Evolutionary conservation across 768 basidiomycete species (phyloP), one percentile per base, ranked within the genome.

Genomic region (Lentinus tigrinus): DNA sequence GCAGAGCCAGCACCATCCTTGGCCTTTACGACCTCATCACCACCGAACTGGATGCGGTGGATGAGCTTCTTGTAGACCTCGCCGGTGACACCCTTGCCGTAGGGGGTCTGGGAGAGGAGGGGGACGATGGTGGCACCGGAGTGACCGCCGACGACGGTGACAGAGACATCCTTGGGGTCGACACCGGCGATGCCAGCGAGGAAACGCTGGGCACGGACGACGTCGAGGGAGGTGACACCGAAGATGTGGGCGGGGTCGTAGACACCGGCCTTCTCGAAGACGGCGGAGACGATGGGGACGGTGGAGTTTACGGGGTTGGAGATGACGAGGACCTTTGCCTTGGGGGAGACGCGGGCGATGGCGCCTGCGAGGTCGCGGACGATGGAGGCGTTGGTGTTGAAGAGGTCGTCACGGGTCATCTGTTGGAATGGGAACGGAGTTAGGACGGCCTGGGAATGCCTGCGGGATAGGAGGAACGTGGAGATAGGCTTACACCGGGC

Each of bases 261-360:
- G 58, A 91, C 91, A 60, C 95, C 95, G 13, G 89, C 89, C 74
- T 94, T 91, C 77, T 91, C 85, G 73, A 97, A 88, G 58, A 91
- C 90, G 65, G 87, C 83, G 44, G 95, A 94, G 65, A 97, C 95
- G 67, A 99, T 97, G 67, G 97, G 96, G 58, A 98, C 97, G 61
- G 97, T 98, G 51, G 90, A 92, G 82, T 93, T 94, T 81, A 97
- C 96, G 54, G 96, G 96, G 87, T 99, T 99, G 67, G 95, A 96
- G 76, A 99, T 99, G 77, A 98, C 88, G 65, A 94, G 85, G 69
- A 98, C 82, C 77, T 91, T 87, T n/a, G 97, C 97, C 51, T 88
- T 84, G 53, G 97, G 95, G 38, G 92, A 76, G 57, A 91, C 86
- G 60, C 93, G 90, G 65, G 85, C 91, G 61, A 95, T 83, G 14